phyloP scores from a whole-genome alignment of 805 yeast genomes.

The Yamadazyma endophytica region DNA sequence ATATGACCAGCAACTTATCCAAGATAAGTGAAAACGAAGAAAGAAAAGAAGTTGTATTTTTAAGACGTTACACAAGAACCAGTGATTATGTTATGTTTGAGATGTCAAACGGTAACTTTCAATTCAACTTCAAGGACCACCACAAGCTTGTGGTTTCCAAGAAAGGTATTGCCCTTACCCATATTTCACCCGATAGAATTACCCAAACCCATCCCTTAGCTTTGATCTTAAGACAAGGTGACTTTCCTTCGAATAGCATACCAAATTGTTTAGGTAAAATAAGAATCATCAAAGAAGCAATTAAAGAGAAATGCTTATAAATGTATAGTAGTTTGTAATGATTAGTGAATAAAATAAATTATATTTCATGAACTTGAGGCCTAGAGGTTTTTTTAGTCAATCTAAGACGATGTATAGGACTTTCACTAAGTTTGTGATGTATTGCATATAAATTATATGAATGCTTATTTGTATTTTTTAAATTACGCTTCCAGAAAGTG shows the following conservation, averaged over 20 bases:
- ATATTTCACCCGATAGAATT: slow-evolving; percentile 72
- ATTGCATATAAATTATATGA: slow-evolving; percentile 8
- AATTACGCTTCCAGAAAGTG: slow-evolving; percentile 1
- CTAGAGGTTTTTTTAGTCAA: no score
- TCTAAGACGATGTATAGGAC: no score
- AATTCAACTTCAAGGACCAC: slow-evolving; percentile 94
- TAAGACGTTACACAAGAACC: slow-evolving; percentile 79
- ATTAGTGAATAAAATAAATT: no score
- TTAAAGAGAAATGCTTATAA: slow-evolving; percentile 43
- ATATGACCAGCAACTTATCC: slow-evolving; percentile 87
- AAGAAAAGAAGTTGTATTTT: slow-evolving; percentile 64
- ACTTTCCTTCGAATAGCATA: slow-evolving; percentile 35
- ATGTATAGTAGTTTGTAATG: no score
- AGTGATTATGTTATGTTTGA: slow-evolving; percentile 86
- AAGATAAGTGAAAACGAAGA: slow-evolving; percentile 68
- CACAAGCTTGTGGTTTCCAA: slow-evolving; percentile 80
- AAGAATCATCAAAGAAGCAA: slow-evolving; percentile 58
- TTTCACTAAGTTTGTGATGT: no score
- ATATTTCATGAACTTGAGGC: neutral
- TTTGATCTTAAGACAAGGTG: slow-evolving; percentile 38
- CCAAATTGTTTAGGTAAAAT: slow-evolving; percentile 42
- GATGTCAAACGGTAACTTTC: slow-evolving; percentile 86
- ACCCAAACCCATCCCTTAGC: slow-evolving; percentile 63
- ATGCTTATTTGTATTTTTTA: slow-evolving; percentile 7
- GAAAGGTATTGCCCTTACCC: slow-evolving; percentile 71